Evolutionary conservation across 345 rosid species (phyloP).

Genomic region (Eucalyptus regnans): DNA sequence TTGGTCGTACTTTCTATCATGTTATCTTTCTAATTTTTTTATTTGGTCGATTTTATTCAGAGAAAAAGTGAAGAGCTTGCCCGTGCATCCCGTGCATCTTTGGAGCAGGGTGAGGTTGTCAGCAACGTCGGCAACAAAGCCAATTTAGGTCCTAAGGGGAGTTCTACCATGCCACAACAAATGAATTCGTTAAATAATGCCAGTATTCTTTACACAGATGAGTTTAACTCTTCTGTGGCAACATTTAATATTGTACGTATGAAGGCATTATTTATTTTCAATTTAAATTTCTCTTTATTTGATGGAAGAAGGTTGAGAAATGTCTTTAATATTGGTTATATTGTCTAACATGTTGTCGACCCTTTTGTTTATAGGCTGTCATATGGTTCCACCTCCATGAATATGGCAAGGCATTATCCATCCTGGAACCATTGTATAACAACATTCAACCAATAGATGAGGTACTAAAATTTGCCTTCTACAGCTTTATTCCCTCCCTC

Average conservation of each 20-base stretch:
- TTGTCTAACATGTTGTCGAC: background rate
- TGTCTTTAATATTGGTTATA: background rate
- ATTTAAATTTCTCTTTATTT: background rate
- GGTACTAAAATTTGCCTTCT: constrained; percentile 27
- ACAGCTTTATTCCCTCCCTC: background rate
- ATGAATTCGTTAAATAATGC: constrained; percentile 19
- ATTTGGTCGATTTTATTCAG: constrained; percentile 19
- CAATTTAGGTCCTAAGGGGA: constrained; percentile 42
- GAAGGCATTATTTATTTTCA: background rate
- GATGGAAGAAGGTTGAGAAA: background rate
- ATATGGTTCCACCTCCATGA: constrained; percentile 90
- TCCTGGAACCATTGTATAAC: constrained; percentile 63
- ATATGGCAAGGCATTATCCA: constrained; percentile 62
- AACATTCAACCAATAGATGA: constrained; percentile 81
- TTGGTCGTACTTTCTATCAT: background rate
- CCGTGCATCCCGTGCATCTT: constrained; percentile 37
- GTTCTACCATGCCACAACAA: constrained; percentile 10
- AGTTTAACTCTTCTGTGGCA: constrained; percentile 68
- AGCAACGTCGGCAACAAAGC: constrained; percentile 13
- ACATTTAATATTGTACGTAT: constrained; percentile 62
- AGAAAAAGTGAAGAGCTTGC: constrained; percentile 69
- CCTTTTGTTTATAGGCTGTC: constrained; percentile 46
- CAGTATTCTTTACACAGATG: constrained; percentile 40
- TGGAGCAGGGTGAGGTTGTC: constrained; percentile 50
- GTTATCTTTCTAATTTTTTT: background rate